phyloP scores from a whole-genome alignment of 305 asterid species.

The Ajuga reptans region DNA sequence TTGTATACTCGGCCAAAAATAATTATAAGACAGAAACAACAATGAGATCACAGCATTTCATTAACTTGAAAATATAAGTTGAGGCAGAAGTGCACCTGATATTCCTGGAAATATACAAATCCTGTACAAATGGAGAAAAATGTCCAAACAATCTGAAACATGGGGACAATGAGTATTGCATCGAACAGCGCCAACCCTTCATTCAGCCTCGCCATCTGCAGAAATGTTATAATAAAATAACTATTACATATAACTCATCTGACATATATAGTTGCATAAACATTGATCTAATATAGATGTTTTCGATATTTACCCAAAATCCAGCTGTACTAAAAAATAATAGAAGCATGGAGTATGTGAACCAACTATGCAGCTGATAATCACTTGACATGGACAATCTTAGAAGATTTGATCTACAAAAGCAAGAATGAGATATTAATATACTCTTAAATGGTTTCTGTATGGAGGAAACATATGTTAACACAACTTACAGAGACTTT shows the following conservation, averaged over 20 bases:
- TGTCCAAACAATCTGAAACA: constrained; percentile 98
- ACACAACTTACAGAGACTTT: constrained; percentile 69
- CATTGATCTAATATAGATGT: constrained; percentile 1
- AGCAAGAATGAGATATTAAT: constrained; percentile 20
- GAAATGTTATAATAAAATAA: constrained; percentile 22
- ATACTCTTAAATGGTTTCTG: constrained; percentile 13
- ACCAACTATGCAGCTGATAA: constrained; percentile 90
- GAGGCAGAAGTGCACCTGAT: constrained; percentile 53
- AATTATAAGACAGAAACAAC: neutral
- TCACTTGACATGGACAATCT: constrained; percentile 75
- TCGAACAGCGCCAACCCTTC: constrained; percentile 88
- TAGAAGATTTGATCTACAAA: constrained; percentile 77
- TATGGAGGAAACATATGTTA: constrained; percentile 18
- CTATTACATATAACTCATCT: constrained; percentile 10
- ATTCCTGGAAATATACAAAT: constrained; percentile 90
- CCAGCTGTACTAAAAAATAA: constrained; percentile 89
- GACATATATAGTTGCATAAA: constrained; percentile 1
- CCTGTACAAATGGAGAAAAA: constrained; percentile 97
- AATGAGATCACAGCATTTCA: neutral
- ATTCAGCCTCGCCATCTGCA: constrained; percentile 91
- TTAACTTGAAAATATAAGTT: neutral
- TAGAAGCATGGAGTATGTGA: constrained; percentile 82
- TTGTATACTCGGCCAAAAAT: constrained; percentile 4
- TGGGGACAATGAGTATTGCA: constrained; percentile 91
- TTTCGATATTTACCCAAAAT: constrained; percentile 61